Conservation (phyloP, 2,329 filamentous ascomycete species). For the Curvularia spicifera region DNA sequence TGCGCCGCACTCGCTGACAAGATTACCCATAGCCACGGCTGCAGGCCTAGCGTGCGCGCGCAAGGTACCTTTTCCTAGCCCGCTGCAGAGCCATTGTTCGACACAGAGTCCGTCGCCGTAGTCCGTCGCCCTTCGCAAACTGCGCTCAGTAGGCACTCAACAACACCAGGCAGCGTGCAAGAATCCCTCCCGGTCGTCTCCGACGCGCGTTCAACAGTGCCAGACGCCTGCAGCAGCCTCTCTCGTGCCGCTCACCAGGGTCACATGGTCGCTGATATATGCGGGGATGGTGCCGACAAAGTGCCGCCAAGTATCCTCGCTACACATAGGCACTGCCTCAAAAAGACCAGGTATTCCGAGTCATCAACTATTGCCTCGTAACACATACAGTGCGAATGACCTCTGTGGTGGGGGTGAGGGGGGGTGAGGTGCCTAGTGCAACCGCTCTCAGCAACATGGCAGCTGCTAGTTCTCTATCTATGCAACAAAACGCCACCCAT, state of each 20-base stretch:
- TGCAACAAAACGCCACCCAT: slow-evolving; percentile 18
- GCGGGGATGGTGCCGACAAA: slow-evolving; percentile 6
- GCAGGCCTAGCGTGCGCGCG: neutral
- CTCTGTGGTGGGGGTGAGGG: neutral
- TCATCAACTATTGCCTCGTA: neutral
- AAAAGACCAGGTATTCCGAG: neutral
- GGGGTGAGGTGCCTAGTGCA: neutral
- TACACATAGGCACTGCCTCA: neutral
- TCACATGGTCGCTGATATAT: slow-evolving; percentile 3
- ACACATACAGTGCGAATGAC: neutral
- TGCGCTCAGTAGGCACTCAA: neutral
- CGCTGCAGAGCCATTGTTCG: neutral
- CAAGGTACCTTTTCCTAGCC: neutral
- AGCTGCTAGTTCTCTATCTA: neutral
- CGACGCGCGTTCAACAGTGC: slow-evolving; percentile 7
- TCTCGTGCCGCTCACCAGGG: slow-evolving; percentile 1
- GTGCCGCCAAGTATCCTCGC: neutral
- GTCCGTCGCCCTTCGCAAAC: neutral
- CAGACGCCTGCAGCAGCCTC: neutral
- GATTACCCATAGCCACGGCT: neutral
- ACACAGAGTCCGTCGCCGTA: neutral
- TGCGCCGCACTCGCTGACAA: neutral
- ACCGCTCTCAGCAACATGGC: neutral
- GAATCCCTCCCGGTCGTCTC: neutral
- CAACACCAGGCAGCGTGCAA: neutral